phyloP scores from a whole-genome alignment of 768 basidiomycete species.

The Russula sp. region DNA sequence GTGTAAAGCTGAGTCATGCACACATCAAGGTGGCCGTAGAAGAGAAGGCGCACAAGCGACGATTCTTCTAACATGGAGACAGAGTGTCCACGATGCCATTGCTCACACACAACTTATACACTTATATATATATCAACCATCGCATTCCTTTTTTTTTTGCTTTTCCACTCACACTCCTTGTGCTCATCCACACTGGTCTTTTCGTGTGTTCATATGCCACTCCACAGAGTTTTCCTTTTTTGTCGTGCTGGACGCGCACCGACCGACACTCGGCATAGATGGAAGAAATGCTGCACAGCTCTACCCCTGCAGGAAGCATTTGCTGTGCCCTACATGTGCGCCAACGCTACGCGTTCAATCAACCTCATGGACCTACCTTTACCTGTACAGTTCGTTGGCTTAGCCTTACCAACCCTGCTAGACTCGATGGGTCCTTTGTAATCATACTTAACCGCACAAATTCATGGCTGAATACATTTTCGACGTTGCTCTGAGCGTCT shows the following conservation, averaged over 20 bases:
- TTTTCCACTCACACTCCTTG: not conserved
- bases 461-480: not conserved
- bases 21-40: constrained; percentile 71
- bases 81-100: not conserved
- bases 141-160: not conserved
- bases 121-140: constrained; percentile 15
- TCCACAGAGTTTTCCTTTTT: not conserved
- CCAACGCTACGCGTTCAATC: not conserved
- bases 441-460: constrained; percentile 2
- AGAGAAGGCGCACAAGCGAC: constrained; percentile 64
- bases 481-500: not conserved
- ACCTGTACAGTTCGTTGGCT: not conserved
- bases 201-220: not conserved
- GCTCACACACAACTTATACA: constrained; percentile 3
- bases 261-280: not conserved
- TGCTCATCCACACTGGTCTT: not conserved
- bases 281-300: not conserved
- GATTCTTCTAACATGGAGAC: constrained; percentile 51
- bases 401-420: constrained; percentile 8
- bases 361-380: not conserved
- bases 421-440: constrained; percentile 4
- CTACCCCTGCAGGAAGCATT: not conserved
- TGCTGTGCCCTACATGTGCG: not conserved
- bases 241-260: not conserved
- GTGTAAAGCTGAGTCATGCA: constrained; percentile 44